phyloP scores from a whole-genome alignment of 371 early-diverging fungal genomes.

The Mucor mucedo region DNA sequence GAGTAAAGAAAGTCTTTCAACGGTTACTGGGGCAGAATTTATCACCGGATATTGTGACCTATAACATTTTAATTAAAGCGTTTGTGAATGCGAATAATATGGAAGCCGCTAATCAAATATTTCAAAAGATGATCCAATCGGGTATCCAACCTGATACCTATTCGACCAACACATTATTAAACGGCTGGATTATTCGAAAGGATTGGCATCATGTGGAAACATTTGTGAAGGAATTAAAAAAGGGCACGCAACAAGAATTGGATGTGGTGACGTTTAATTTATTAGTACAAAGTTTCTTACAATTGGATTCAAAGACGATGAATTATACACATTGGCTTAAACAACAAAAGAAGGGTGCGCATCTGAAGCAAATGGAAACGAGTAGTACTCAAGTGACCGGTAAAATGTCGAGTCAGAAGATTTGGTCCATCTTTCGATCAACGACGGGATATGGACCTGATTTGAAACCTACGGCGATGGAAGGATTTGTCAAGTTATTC shows the following conservation, averaged over 20 bases:
- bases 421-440: conserved; percentile 47
- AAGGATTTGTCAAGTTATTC: conserved; percentile 23
- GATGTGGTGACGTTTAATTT: conserved; percentile 47
- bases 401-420: conserved; percentile 22
- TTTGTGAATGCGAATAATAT: conserved; percentile 69
- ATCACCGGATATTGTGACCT: conserved; percentile 73
- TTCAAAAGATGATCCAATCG: conserved; percentile 27
- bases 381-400: neutral
- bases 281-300: conserved; percentile 43
- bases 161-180: conserved; percentile 41
- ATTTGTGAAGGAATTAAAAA: conserved; percentile 27
- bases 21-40: conserved; percentile 55
- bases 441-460: conserved; percentile 26
- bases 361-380: conserved; percentile 12
- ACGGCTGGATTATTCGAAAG: conserved; percentile 37
- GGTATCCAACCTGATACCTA: conserved; percentile 32
- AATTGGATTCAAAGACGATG: conserved; percentile 27
- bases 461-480: too few species aligned
- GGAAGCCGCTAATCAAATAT: conserved; percentile 39
- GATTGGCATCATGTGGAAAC: conserved; percentile 37
- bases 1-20: conserved; percentile 30
- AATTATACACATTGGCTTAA: conserved; percentile 15
- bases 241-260: neutral
- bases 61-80: conserved; percentile 80
- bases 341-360: conserved; percentile 21